Conservation (phyloP, 441 rosid genomes). For the Iberis amara region DNA sequence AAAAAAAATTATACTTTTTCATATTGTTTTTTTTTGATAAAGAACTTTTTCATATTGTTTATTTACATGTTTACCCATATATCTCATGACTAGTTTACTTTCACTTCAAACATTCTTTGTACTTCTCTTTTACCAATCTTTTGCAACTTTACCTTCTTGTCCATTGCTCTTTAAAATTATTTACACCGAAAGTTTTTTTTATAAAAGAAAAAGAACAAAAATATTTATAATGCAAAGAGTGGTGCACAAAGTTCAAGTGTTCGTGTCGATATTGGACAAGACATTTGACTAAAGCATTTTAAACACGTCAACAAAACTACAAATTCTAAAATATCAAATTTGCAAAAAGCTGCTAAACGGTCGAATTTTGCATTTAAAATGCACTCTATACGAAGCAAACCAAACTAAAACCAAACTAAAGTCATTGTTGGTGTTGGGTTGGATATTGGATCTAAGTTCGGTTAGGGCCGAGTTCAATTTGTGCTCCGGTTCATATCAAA, state of each 20-base stretch:
- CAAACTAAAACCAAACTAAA: background rate
- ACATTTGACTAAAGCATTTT: constrained; percentile 23
- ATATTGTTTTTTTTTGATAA: no score
- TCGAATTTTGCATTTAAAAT: constrained; percentile 27
- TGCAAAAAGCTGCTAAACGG: constrained; percentile 28
- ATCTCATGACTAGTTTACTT: constrained; percentile 18
- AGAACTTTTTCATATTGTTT: no score
- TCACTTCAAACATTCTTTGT: constrained; percentile 31
- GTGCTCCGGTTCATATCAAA: no score
- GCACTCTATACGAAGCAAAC: constrained; percentile 12
- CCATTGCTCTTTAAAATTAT: no score
- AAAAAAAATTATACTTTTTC: no score
- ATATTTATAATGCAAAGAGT: constrained; percentile 15
- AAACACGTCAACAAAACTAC: constrained; percentile 28
- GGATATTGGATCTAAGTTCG: no score
- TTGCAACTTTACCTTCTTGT: no score
- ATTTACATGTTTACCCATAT: no score
- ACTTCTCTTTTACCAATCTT: constrained; percentile 22
- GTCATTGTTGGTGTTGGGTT: no score
- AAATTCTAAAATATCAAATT: constrained; percentile 16
- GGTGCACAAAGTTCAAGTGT: constrained; percentile 34
- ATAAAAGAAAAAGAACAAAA: background rate
- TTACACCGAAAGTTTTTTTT: constrained; percentile 11
- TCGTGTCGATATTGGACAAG: constrained; percentile 30
- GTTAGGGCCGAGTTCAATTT: no score